These are phyloP conservation scores for Metschnikowia kunwiensis DNA, from an alignment of 805 yeast species.

Conservation along the genomic window DNA sequence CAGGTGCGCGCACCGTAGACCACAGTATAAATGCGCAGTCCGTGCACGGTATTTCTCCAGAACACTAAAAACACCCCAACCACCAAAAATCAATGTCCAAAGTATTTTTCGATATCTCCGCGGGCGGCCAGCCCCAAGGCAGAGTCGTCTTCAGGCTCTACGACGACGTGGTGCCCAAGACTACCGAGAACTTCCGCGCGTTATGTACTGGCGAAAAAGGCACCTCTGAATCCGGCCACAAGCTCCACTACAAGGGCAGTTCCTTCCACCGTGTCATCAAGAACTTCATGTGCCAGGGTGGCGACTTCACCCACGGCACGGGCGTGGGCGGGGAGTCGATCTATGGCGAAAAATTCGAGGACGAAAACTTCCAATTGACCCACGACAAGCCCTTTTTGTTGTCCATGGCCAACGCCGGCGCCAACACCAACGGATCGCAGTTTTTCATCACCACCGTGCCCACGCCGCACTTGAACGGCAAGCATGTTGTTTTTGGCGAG, in stretches of 20 bases:
- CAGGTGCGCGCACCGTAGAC: not conserved
- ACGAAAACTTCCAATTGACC: constrained; percentile 74
- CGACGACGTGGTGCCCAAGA: constrained; percentile 75
- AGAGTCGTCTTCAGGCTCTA: constrained; percentile 75
- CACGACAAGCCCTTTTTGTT: constrained; percentile 84
- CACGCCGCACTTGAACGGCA: constrained; percentile 87
- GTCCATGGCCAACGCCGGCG: constrained; percentile 98
- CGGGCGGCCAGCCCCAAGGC: constrained; percentile 68
- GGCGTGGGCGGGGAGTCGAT: constrained; percentile 93
- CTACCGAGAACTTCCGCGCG: constrained; percentile 87
- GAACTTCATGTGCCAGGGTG: constrained; percentile 91
- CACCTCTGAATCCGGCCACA: constrained; percentile 49
- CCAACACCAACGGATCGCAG: constrained; percentile 97
- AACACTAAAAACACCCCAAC: not conserved
- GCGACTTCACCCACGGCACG: constrained; percentile 70
- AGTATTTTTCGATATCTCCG: constrained; percentile 67
- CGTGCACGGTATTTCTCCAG: too few relatives aligned
- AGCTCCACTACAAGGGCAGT: constrained; percentile 76
- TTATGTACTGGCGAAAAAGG: constrained; percentile 90
- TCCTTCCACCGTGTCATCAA: constrained; percentile 90
- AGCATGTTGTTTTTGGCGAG: constrained; percentile 93
- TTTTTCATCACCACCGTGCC: constrained; percentile 92
- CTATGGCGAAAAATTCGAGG: constrained; percentile 82
- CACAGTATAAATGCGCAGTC: not conserved
- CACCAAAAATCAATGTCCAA: constrained; percentile 21